phyloP scores from a whole-genome alignment of 139 green algal species.

The Picochlorum sp. region DNA sequence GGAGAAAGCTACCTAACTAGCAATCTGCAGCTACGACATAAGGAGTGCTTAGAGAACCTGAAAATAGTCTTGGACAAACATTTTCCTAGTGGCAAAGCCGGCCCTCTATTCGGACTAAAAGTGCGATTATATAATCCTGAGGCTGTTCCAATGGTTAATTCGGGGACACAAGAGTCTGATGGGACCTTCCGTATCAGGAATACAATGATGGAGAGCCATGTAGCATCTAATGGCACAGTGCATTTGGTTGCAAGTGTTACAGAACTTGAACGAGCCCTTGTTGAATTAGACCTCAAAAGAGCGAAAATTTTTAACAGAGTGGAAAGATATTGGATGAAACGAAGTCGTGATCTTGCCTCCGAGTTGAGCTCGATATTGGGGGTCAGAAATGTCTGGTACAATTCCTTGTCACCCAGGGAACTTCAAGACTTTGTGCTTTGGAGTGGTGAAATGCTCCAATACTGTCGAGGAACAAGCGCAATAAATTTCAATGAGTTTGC shows the following conservation, averaged over 20 bases:
- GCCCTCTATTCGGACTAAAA: constrained; percentile 37
- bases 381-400: constrained; percentile 69
- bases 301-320: constrained; percentile 58
- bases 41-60: constrained; percentile 41
- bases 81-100: constrained; percentile 4
- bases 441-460: constrained; percentile 59
- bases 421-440: constrained; percentile 84
- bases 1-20: constrained; percentile 48
- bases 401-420: constrained; percentile 49
- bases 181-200: constrained; percentile 42
- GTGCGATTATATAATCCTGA: constrained; percentile 55
- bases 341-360: constrained; percentile 41
- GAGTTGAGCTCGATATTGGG: constrained; percentile 55
- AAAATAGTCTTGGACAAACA: constrained; percentile 28
- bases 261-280: constrained; percentile 19
- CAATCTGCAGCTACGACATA: constrained; percentile 49
- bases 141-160: constrained; percentile 36
- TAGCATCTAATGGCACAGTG: constrained; percentile 61
- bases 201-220: constrained; percentile 39
- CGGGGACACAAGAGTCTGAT: constrained; percentile 28
- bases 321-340: constrained; percentile 53
- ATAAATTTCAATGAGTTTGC: constrained; percentile 34
- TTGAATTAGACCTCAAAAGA: constrained; percentile 51
- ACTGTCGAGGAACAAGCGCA: constrained; percentile 14
- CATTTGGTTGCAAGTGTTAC: constrained; percentile 56